phyloP scores from a whole-genome alignment of 352 stramenopile genomes.

The Pythium aphanidermatum region DNA sequence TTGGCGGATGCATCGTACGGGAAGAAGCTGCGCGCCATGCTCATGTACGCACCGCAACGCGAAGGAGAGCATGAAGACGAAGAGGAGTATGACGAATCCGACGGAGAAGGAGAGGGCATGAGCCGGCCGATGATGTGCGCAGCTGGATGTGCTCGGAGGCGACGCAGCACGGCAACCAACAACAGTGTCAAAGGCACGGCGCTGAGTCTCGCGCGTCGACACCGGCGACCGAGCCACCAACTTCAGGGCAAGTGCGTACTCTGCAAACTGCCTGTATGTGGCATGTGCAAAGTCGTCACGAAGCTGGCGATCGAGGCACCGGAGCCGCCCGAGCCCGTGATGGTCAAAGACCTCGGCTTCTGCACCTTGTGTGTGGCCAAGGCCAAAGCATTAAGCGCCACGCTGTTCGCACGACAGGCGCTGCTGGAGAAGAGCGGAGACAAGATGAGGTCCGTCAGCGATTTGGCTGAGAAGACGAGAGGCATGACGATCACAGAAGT shows the following conservation, averaged over 20 bases:
- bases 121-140: too few species aligned
- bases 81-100: neutral
- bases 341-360: slow-evolving; percentile 1
- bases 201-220: neutral
- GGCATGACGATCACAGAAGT: too few species aligned
- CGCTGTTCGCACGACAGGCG: slow-evolving; percentile 11
- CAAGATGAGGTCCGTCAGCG: neutral
- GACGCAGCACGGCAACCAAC: too few species aligned
- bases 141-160: slow-evolving; percentile 3
- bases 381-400: slow-evolving; percentile 8
- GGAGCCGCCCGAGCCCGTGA: slow-evolving; percentile 6
- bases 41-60: slow-evolving; percentile 9
- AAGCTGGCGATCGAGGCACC: slow-evolving; percentile 13
- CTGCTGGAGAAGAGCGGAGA: slow-evolving; percentile 8
- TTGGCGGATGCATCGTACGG: slow-evolving; percentile 10
- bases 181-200: slow-evolving; percentile 1
- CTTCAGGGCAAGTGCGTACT: slow-evolving; percentile 12
- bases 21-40: slow-evolving; percentile 13
- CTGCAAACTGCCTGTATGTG: slow-evolving; percentile 15
- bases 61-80: neutral
- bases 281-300: slow-evolving; percentile 14
- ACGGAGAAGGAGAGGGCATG: too few species aligned
- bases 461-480: too few species aligned
- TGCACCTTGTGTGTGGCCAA: slow-evolving; percentile 16
- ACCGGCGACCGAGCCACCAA: neutral